Percentiles rank a stretch among this genome's conserved stretches.
phyloP scores from a whole-genome alignment of 208 protist genomes.

The Leishmania aethiopica region DNA sequence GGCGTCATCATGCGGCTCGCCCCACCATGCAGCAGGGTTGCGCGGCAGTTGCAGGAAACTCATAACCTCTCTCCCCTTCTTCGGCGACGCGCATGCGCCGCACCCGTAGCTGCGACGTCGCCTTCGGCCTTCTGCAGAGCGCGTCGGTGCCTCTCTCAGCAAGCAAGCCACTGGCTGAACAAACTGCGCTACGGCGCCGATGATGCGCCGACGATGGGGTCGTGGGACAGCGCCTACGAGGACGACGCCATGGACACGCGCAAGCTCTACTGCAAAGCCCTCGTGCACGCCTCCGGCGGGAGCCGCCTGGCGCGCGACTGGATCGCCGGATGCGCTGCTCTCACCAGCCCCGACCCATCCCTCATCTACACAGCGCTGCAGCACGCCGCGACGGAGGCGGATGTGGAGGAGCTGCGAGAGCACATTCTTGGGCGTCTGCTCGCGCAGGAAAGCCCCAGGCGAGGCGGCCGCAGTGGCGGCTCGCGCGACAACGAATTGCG shows the following conservation, averaged over 20 bases:
- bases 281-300: constrained; percentile 70
- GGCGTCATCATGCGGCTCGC: background rate
- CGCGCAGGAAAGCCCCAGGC: constrained; percentile 1
- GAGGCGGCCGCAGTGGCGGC: background rate
- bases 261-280: constrained; percentile 83
- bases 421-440: constrained; percentile 46
- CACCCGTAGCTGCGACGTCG: background rate
- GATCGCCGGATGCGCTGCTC: constrained; percentile 70
- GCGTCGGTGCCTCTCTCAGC: constrained; percentile 30
- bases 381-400: constrained; percentile 53
- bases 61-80: background rate
- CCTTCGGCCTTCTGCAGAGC: constrained; percentile 3
- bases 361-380: constrained; percentile 74
- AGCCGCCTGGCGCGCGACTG: constrained; percentile 74
- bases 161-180: constrained; percentile 47
- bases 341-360: constrained; percentile 44
- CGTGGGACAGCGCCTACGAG: constrained; percentile 32
- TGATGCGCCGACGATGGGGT: constrained; percentile 55
- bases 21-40: background rate
- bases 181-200: constrained; percentile 58
- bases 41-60: background rate
- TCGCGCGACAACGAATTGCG: background rate
- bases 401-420: constrained; percentile 54
- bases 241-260: constrained; percentile 45
- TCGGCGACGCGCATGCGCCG: background rate